Evolutionary conservation across 164 flowering plant genomes (phyloP).

Genomic region (Hamamelis virginiana): DNA sequence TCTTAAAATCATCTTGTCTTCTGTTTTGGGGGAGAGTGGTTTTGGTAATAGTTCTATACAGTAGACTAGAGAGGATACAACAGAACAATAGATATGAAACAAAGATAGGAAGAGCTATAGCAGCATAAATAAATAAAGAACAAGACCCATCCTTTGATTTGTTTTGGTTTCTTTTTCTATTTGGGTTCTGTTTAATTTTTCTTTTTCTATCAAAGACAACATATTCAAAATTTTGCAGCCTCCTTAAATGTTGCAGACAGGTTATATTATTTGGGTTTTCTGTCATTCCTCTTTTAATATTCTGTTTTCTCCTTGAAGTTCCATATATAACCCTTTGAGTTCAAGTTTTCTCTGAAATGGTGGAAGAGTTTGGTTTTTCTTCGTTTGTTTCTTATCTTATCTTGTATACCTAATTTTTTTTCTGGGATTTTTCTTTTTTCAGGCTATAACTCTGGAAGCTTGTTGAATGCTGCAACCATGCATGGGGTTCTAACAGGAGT

Average conservation of each 20-base stretch:
- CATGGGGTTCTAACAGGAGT: conserved; percentile 54
- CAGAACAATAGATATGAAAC: conserved; percentile 10
- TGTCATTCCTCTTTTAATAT: neutral
- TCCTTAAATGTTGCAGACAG: conserved; percentile 28
- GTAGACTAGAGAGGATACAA: conserved; percentile 1
- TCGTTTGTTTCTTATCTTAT: neutral
- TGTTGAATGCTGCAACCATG: conserved; percentile 31
- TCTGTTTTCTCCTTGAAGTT: neutral
- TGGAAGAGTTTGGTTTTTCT: conserved; percentile 4
- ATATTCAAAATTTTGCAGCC: conserved; percentile 17
- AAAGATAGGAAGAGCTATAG: neutral
- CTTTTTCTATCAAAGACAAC: neutral
- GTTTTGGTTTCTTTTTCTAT: conserved; percentile 1
- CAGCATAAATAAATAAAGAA: conserved; percentile 4
- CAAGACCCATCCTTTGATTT: neutral
- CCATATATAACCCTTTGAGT: neutral
- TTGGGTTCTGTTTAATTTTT: neutral
- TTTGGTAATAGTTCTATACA: conserved; percentile 11
- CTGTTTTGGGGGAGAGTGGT: conserved; percentile 11
- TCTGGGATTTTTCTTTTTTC: conserved; percentile 7
- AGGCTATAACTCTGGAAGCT: conserved; percentile 50
- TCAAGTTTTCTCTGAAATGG: neutral
- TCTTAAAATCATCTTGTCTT: conserved; percentile 1
- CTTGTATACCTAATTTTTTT: neutral
- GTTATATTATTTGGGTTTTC: conserved; percentile 5